A percentile compares a stretch with the other conserved stretches of the same genome.
These are phyloP conservation scores for Xenoacremonium recifei DNA, from an alignment of 2,329 filamentous ascomycete species.

Conservation along the genomic window DNA sequence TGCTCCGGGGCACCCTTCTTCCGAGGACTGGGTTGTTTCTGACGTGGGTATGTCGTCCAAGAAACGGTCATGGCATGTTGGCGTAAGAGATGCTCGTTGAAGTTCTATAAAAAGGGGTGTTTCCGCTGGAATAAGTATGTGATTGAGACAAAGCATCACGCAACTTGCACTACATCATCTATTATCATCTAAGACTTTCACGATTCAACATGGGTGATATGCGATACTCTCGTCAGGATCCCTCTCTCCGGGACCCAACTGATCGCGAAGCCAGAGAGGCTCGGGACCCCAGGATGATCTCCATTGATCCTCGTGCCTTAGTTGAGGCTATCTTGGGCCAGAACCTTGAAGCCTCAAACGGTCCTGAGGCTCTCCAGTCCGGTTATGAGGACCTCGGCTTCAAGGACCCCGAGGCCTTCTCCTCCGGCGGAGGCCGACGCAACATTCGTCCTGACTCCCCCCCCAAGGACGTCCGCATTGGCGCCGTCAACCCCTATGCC, in stretches of 20 bases:
- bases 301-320: conserved; percentile 35
- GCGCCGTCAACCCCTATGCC: conserved; percentile 44
- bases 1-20: no score
- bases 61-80: no score
- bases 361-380: conserved; percentile 23
- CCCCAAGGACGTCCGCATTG: conserved; percentile 38
- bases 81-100: no score
- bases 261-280: no score
- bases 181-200: background rate
- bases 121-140: no score
- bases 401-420: conserved; percentile 11
- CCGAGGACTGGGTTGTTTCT: no score
- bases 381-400: conserved; percentile 36
- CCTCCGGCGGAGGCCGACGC: conserved; percentile 4
- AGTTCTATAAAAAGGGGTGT: no score
- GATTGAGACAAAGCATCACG: no score
- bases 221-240: background rate
- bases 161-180: no score
- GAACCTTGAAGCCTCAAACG: conserved; percentile 18
- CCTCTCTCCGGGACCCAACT: background rate
- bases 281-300: no score
- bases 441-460: conserved; percentile 31
- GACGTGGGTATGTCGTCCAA: no score
- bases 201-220: background rate
- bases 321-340: conserved; percentile 38